Conservation (phyloP, 1,284 basidiomycete genomes). For the Cutaneotrichosporon cyanovorans region DNA sequence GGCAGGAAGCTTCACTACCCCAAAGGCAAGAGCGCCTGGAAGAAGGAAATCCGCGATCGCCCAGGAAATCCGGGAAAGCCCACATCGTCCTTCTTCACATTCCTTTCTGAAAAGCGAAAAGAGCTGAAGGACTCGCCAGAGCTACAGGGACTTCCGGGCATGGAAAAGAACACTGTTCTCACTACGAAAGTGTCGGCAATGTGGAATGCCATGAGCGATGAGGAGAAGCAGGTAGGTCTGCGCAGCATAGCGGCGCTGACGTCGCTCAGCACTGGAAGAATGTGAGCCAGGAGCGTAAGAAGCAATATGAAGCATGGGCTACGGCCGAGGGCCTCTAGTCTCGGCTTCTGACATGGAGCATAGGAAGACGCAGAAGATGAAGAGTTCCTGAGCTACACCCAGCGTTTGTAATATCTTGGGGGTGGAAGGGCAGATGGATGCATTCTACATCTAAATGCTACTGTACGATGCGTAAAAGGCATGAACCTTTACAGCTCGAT, state of each 20-base stretch:
- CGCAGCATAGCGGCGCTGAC: not conserved
- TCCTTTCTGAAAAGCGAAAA: not conserved
- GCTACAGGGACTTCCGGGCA: not conserved
- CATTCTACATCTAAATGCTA: too few relatives aligned
- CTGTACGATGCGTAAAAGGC: too few relatives aligned
- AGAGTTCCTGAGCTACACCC: too few relatives aligned
- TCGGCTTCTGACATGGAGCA: too few relatives aligned
- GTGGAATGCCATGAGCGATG: constrained; percentile 27
- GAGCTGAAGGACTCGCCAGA: constrained; percentile 8
- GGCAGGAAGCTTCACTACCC: constrained; percentile 27
- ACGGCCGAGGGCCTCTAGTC: not conserved
- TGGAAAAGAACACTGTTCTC: not conserved
- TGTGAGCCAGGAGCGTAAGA: not conserved
- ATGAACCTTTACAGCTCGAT: constrained; percentile 34
- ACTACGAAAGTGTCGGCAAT: constrained; percentile 22
- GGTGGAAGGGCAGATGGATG: too few relatives aligned
- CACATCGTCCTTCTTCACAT: constrained; percentile 28
- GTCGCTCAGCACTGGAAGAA: constrained; percentile 1
- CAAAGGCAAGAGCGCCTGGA: constrained; percentile 17
- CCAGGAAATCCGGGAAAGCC: constrained; percentile 30
- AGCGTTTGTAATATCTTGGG: too few relatives aligned
- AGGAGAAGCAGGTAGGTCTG: constrained; percentile 30
- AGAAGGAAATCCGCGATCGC: constrained; percentile 9
- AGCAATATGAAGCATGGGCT: constrained; percentile 2
- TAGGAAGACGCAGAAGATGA: too few relatives aligned